Percentiles rank a stretch among this genome's conserved stretches.
Evolutionary conservation across 441 rosid genomes (phyloP).

Genomic region (Daphne laureola): DNA sequence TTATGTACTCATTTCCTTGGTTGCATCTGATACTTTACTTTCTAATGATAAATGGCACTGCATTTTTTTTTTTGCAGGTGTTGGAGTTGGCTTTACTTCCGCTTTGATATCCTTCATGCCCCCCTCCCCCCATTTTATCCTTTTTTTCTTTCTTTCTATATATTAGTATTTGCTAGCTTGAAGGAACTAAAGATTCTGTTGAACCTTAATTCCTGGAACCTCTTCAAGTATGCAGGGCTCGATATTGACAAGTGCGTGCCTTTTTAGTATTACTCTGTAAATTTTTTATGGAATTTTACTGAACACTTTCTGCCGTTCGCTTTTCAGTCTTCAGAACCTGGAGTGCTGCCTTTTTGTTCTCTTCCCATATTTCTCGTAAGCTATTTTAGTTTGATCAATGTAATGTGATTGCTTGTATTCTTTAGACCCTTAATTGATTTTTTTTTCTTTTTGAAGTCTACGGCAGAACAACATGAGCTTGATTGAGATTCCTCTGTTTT

Average conservation of each 20-base stretch:
- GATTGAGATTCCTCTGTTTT: conserved; percentile 3
- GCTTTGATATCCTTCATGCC: conserved; percentile 84
- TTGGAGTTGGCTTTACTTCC: conserved; percentile 94
- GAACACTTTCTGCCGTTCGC: conserved; percentile 9
- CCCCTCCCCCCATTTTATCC: conserved; percentile 12
- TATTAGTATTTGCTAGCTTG: conserved; percentile 8
- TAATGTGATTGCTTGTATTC: conserved; percentile 10
- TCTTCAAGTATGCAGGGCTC: conserved; percentile 96
- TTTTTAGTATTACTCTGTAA: conserved; percentile 10
- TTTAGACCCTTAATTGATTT: conserved; percentile 6
- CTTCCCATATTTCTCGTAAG: conserved; percentile 99
- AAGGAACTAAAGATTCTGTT: conserved; percentile 28
- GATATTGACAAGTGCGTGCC: conserved; percentile 93
- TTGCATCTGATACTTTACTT: conserved; percentile 7
- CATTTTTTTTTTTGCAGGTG: conserved; percentile 55
- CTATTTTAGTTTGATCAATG: conserved; percentile 11
- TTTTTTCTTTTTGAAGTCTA: not conserved
- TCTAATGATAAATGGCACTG: too few species aligned
- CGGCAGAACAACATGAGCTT: not conserved
- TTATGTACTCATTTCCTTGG: not conserved
- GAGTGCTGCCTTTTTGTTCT: conserved; percentile 98
- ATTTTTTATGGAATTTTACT: conserved; percentile 7
- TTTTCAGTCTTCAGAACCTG: conserved; percentile 88
- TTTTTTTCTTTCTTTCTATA: not conserved
- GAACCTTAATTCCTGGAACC: conserved; percentile 82